Conservation (phyloP, 805 yeast genomes). For the Starmerella scarabaei region DNA sequence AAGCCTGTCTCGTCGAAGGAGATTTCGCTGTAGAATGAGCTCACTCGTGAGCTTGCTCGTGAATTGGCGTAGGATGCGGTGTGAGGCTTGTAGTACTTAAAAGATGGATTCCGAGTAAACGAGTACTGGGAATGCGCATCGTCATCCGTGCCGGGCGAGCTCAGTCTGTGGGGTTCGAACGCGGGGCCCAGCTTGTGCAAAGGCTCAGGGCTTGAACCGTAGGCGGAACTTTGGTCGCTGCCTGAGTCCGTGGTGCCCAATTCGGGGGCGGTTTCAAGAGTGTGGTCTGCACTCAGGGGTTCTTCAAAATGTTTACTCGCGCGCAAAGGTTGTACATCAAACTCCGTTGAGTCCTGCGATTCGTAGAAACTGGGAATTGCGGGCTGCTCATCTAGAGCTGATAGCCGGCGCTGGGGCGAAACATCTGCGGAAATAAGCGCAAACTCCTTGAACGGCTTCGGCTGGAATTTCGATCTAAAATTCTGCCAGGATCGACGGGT, state of each 20-base stretch:
- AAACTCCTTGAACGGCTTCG: slow-evolving; percentile 1
- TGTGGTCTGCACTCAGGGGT: too few species aligned
- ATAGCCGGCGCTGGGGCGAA: neutral
- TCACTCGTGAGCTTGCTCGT: too few species aligned
- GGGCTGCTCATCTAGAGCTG: neutral
- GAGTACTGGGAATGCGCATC: slow-evolving; percentile 30
- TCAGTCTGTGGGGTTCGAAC: neutral
- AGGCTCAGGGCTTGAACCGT: neutral
- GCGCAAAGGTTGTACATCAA: too few species aligned
- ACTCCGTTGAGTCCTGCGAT: too few species aligned
- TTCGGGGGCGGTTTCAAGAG: too few species aligned
- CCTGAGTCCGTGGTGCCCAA: neutral
- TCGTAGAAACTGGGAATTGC: neutral
- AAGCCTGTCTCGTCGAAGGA: slow-evolving; percentile 24
- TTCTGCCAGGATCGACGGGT: neutral
- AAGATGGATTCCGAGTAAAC: slow-evolving; percentile 43
- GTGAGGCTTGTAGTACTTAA: slow-evolving; percentile 36
- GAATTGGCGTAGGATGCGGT: too few species aligned
- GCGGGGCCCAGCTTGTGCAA: neutral
- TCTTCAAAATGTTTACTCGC: too few species aligned
- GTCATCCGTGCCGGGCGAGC: slow-evolving; percentile 2
- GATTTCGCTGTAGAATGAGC: neutral
- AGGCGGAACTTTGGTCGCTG: neutral
- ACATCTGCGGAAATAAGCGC: slow-evolving; percentile 6
- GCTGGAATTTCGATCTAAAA: neutral